Evolutionary conservation across 768 basidiomycete genomes (phyloP), one percentile per base, ranked within the genome.

Genomic region (Mycena haematopus): DNA sequence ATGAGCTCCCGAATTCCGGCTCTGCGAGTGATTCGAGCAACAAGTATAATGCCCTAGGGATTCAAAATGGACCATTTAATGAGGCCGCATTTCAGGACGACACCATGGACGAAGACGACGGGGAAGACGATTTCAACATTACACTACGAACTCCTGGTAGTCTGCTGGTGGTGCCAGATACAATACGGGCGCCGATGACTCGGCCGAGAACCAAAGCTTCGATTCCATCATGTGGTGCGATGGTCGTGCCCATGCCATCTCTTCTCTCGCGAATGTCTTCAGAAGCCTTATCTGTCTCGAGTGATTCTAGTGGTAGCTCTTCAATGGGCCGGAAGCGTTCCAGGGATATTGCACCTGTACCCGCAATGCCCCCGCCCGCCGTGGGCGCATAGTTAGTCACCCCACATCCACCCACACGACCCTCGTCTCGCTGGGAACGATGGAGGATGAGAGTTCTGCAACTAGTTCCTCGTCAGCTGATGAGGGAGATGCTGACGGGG

Each of bases 51-150:
- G 65, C 68, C 5, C 36, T 58, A 27, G 64, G 65, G 53, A 54
- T 63, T 60, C 67, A 50, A 44, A 27, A 15, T 42, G 33, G 21
- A 10, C 6, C 22, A 21, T 51, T 45, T 63, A 62, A 61, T 44
- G 68, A 42, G 51, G 35, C 49, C 36, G 63, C 65, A 27, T 65
- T 73, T 49, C 70, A 70, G 25, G 70, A 80, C 67, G 65, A 66
- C 25, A 25, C 67, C 6, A 71, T 71, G 56, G 74, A 68, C 55
- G 72, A 71, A 8, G 75, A 72, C 29, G 71, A 81, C 8, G 82
- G 86, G 27, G 88, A 90, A 61, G 86, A 88, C 63, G 83, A 84
- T 47, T 89, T 90, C 67, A 80, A 91, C 56, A 77, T 84, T 33
- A 91, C 90, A 0, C 77, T 91, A 62, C 84, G 81, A 59, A 91